Conservation (phyloP, 257 asterid species). For the Lithospermum erythrorhizon region DNA sequence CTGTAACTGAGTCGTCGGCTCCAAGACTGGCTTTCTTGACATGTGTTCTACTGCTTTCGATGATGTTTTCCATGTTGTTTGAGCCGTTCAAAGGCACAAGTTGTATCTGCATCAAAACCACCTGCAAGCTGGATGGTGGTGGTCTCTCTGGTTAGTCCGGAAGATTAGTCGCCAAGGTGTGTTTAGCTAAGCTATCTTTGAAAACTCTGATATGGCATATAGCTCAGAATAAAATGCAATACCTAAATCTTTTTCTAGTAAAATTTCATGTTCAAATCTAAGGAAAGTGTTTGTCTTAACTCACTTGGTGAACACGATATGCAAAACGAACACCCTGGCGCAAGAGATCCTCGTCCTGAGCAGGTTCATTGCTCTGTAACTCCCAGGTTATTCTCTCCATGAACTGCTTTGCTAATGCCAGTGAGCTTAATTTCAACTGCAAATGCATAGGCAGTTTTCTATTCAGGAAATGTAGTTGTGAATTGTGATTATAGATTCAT, state of each 20-base stretch:
- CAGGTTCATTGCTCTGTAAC: conserved; percentile 41
- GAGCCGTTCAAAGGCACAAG: conserved; percentile 59
- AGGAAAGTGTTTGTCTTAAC: neutral
- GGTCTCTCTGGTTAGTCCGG: neutral
- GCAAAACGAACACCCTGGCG: conserved; percentile 44
- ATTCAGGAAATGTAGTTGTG: neutral
- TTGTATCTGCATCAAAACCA: conserved; percentile 65
- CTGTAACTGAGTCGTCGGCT: too few species aligned
- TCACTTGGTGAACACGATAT: conserved; percentile 75
- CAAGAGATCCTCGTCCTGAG: conserved; percentile 22
- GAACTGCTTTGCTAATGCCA: conserved; percentile 53
- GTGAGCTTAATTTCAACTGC: conserved; percentile 70
- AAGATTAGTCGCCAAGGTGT: too few species aligned
- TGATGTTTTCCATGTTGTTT: conserved; percentile 1
- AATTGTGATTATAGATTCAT: neutral
- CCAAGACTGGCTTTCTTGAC: too few species aligned
- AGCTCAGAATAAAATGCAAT: too few species aligned
- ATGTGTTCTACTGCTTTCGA: conserved; percentile 3
- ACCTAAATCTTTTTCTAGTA: too few species aligned
- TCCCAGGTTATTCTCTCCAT: conserved; percentile 59
- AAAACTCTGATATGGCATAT: neutral
- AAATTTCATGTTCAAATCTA: neutral
- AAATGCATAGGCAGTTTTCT: neutral
- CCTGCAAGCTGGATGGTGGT: conserved; percentile 60
- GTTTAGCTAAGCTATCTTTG: neutral